Evolutionary conservation across 2,329 filamentous ascomycete genomes (phyloP), one percentile per base, ranked within the genome.

Genomic region (Trichoderma hamatum): DNA sequence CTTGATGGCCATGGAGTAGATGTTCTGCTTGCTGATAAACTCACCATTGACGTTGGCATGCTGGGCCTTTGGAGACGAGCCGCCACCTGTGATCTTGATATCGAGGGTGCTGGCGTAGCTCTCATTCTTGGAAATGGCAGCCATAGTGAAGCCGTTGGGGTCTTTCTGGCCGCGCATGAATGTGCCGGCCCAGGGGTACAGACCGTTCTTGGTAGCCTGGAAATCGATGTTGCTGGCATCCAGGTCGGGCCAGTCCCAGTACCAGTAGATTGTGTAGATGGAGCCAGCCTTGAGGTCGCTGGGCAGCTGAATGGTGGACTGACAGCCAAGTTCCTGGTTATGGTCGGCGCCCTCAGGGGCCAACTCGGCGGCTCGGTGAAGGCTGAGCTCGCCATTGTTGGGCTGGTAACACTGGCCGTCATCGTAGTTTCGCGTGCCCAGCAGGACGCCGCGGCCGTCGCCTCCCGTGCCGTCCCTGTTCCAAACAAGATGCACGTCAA

Each of bases 381-480:
- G 74, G 5, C 89, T 90, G 71, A 93, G 88, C 26, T 74, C 65
- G 3, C 82, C 82, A n/a, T 73, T 73, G 78, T 93, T 94, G 75
- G 88, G 80, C 81, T 98, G 92, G 78, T 94, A 94, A 83, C 96
- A 99, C 75, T 93, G 91, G 30, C 91, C 92, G 75, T 99, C 96
- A 75, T 98, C 96, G 78, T 89, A 99, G 82, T 92, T 89, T 73
- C 93, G 89, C 1, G 88, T 91, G 0, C 90, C 88, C 46, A 98
- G 82, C 14, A 98, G 88, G 52, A 84, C 83, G 36, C 96, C 96
- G 51, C 91, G 88, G 60, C 87, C 84, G 77, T 97, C 90, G 26
- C 94, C 95, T 24, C 94, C 94, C 6, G 86, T 91, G 70, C 94
- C 94, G 68, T 93, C 89, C 21, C 84, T 78, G 58, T 89, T 97